A percentile compares a stretch with the other conserved stretches of the same genome.
Evolutionary conservation across 495 filamentous ascomycete genomes (phyloP).

Genomic region (Penicillium flavigenum): DNA sequence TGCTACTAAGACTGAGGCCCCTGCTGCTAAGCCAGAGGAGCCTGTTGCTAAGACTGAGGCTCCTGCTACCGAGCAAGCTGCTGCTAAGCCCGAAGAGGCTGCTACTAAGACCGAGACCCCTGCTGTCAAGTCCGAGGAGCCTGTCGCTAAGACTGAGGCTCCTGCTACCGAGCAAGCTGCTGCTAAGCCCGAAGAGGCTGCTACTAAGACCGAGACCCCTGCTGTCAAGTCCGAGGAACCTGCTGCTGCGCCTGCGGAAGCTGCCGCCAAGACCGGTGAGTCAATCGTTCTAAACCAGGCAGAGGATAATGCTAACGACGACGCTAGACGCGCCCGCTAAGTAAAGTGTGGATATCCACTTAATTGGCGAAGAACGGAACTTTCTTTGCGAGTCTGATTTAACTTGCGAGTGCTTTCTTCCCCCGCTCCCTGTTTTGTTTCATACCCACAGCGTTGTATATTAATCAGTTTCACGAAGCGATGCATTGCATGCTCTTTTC

Average conservation of each 20-base stretch:
- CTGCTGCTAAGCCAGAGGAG: not conserved
- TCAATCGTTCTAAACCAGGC: not conserved
- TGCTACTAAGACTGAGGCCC: too few species aligned
- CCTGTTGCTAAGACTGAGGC: not conserved
- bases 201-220: constrained; percentile 2
- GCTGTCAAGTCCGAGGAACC: constrained; percentile 13
- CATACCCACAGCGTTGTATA: constrained; percentile 10
- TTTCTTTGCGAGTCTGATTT: not conserved
- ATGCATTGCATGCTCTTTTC: constrained; percentile 5
- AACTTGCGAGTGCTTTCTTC: not conserved
- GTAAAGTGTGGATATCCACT: not conserved
- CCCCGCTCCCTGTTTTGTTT: constrained; percentile 1
- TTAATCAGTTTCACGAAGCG: not conserved
- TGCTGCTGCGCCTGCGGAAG: constrained; percentile 10
- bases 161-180: not conserved
- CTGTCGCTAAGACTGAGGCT: constrained; percentile 1
- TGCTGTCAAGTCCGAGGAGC: not conserved
- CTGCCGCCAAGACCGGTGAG: constrained; percentile 24
- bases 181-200: not conserved
- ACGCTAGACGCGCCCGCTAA: not conserved
- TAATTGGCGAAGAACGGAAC: not conserved
- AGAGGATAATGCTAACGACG: not conserved
- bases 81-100: too few species aligned
- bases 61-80: too few species aligned
- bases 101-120: not conserved